Evolutionary conservation across 768 basidiomycete species (phyloP).

Genomic region (Leucosporidium scottii): DNA sequence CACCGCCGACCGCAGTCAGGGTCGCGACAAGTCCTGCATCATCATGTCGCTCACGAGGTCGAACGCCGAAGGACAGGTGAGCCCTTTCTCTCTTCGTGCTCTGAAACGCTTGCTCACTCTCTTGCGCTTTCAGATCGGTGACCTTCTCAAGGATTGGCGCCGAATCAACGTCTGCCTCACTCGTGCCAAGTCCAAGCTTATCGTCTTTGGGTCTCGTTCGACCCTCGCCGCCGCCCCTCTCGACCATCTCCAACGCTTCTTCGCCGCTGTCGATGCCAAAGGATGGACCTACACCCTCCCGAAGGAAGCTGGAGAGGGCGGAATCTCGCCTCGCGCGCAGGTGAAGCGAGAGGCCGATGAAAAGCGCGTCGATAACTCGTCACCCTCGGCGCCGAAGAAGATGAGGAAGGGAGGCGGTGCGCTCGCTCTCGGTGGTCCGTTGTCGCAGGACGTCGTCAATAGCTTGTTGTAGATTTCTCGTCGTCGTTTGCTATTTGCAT

Average conservation of each 20-base stretch:
- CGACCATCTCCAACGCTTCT: slow-evolving; percentile 61
- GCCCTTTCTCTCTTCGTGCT: slow-evolving; percentile 37
- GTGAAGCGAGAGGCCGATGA: background rate
- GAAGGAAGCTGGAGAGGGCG: slow-evolving; percentile 48
- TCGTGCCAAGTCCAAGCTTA: slow-evolving; percentile 77
- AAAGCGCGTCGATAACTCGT: no score
- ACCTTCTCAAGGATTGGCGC: slow-evolving; percentile 90
- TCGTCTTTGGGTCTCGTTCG: slow-evolving; percentile 78
- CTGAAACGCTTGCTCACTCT: background rate
- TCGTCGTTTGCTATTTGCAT: background rate
- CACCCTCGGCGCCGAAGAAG: no score
- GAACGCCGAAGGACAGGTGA: slow-evolving; percentile 65
- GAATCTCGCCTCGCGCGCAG: slow-evolving; percentile 14
- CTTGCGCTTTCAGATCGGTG: slow-evolving; percentile 59
- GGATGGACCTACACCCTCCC: slow-evolving; percentile 65
- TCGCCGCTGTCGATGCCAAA: slow-evolving; percentile 62
- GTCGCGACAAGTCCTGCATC: slow-evolving; percentile 79
- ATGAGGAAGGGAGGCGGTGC: background rate
- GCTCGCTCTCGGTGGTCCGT: background rate
- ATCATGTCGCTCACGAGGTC: slow-evolving; percentile 87
- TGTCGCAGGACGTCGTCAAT: background rate
- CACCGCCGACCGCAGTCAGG: slow-evolving; percentile 35
- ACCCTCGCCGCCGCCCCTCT: slow-evolving; percentile 52
- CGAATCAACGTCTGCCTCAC: slow-evolving; percentile 96
- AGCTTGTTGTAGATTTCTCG: background rate